Conservation (phyloP, 768 basidiomycete genomes). For the Asterophora lycoperdoides region DNA sequence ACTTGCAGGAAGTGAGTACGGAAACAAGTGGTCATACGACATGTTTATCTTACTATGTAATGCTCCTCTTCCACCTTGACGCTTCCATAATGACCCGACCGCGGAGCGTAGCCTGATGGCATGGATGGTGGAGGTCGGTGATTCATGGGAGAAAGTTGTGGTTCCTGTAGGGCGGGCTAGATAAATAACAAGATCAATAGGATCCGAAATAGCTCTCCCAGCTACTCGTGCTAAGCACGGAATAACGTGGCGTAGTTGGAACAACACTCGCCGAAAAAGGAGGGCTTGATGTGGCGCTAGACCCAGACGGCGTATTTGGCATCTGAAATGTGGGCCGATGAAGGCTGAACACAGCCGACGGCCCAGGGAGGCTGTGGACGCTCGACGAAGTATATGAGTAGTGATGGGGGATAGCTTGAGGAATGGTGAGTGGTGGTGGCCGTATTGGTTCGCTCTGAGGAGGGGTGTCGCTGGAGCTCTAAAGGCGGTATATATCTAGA, state of each 20-base stretch:
- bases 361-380: slow-evolving; percentile 34
- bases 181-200: slow-evolving; percentile 47
- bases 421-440: slow-evolving; percentile 61
- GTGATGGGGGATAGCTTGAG: slow-evolving; percentile 51
- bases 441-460: slow-evolving; percentile 38
- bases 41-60: slow-evolving; percentile 40
- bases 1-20: slow-evolving; percentile 10
- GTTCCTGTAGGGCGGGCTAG: slow-evolving; percentile 65
- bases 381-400: slow-evolving; percentile 40
- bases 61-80: slow-evolving; percentile 71
- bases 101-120: slow-evolving; percentile 39
- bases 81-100: slow-evolving; percentile 41
- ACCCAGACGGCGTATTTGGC: slow-evolving; percentile 68
- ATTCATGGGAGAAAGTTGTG: slow-evolving; percentile 45
- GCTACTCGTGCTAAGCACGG: slow-evolving; percentile 22
- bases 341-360: slow-evolving; percentile 48
- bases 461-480: slow-evolving; percentile 46
- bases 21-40: slow-evolving; percentile 1
- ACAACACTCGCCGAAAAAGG: slow-evolving; percentile 85
- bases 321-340: slow-evolving; percentile 59
- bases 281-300: slow-evolving; percentile 69
- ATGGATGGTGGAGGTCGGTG: slow-evolving; percentile 41
- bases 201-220: slow-evolving; percentile 38
- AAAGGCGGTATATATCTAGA: neutral
- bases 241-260: slow-evolving; percentile 29